Evolutionary conservation across 2,329 filamentous ascomycete species (phyloP).

Genomic region (Cladophialophora psammophila): DNA sequence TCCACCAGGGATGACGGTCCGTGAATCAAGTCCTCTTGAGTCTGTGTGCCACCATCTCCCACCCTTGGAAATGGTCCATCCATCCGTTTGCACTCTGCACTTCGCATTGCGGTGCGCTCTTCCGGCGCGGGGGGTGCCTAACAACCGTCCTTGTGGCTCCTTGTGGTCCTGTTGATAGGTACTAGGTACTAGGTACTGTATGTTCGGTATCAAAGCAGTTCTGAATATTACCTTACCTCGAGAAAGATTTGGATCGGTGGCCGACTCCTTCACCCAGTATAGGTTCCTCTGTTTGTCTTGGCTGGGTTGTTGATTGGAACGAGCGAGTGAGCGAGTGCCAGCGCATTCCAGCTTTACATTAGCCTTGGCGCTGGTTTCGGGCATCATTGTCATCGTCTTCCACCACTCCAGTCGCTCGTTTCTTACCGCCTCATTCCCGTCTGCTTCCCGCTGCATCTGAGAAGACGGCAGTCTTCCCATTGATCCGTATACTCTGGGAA

Average conservation of each 20-base stretch:
- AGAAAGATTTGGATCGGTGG: neutral
- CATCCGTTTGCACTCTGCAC: neutral
- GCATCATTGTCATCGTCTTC: slow-evolving; percentile 21
- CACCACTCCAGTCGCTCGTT: slow-evolving; percentile 26
- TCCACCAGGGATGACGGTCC: neutral
- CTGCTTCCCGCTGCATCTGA: slow-evolving; percentile 5
- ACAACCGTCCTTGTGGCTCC: neutral
- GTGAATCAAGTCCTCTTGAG: neutral
- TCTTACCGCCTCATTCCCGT: slow-evolving; percentile 18
- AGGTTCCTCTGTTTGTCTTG: slow-evolving; percentile 2
- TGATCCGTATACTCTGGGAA: slow-evolving; percentile 23
- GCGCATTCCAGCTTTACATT: slow-evolving; percentile 23
- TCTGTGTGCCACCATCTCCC: neutral
- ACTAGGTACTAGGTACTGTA: slow-evolving; percentile 12
- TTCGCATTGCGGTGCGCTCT: slow-evolving; percentile 1
- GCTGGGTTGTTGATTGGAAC: neutral
- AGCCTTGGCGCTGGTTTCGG: slow-evolving; percentile 31
- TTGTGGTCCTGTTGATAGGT: neutral
- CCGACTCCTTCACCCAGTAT: neutral
- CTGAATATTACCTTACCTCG: slow-evolving; percentile 25
- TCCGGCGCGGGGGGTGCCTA: neutral
- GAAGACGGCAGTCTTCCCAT: slow-evolving; percentile 19
- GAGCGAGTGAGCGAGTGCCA: slow-evolving; percentile 30
- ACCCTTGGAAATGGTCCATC: neutral
- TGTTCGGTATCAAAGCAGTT: slow-evolving; percentile 24